phyloP scores from a whole-genome alignment of 1,284 basidiomycete genomes.

The Apiotrichum siamense region DNA sequence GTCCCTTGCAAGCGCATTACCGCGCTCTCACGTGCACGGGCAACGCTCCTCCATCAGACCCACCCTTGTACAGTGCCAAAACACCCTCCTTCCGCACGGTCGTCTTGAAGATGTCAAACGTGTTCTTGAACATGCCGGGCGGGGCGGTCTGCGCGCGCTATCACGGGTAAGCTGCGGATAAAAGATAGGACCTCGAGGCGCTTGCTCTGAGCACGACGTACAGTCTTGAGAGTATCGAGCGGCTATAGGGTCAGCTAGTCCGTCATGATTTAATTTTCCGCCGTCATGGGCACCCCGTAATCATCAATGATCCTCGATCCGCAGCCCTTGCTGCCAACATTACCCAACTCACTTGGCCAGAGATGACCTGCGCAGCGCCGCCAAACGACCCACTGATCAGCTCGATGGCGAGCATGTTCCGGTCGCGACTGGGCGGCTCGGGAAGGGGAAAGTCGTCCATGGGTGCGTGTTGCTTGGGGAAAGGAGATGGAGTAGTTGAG shows the following conservation, averaged over 20 bases:
- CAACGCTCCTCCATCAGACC: slow-evolving; percentile 1
- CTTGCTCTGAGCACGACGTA: no score
- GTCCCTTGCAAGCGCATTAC: no score
- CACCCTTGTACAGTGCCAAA: slow-evolving; percentile 86
- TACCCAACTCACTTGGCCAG: slow-evolving; percentile 57
- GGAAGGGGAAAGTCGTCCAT: slow-evolving; percentile 24
- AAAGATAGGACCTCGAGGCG: slow-evolving; percentile 50
- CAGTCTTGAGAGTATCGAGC: slow-evolving; percentile 73
- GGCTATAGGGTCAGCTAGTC: slow-evolving; percentile 23
- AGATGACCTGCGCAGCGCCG: slow-evolving; percentile 57
- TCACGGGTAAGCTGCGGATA: neutral
- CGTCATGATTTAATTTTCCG: no score
- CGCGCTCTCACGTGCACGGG: no score
- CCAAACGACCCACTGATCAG: slow-evolving; percentile 47
- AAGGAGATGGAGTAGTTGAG: neutral
- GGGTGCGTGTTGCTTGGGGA: neutral
- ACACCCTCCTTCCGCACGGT: slow-evolving; percentile 82
- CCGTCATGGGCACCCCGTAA: no score
- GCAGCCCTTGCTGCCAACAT: neutral
- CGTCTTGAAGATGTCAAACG: slow-evolving; percentile 76
- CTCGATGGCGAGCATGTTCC: slow-evolving; percentile 42
- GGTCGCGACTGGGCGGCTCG: slow-evolving; percentile 29
- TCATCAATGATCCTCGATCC: no score
- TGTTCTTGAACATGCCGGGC: slow-evolving; percentile 65
- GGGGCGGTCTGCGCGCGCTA: slow-evolving; percentile 51